Base-by-base conservation (phyloP, 805 yeast species). In the Saccharomycopsis olivae region DNA sequence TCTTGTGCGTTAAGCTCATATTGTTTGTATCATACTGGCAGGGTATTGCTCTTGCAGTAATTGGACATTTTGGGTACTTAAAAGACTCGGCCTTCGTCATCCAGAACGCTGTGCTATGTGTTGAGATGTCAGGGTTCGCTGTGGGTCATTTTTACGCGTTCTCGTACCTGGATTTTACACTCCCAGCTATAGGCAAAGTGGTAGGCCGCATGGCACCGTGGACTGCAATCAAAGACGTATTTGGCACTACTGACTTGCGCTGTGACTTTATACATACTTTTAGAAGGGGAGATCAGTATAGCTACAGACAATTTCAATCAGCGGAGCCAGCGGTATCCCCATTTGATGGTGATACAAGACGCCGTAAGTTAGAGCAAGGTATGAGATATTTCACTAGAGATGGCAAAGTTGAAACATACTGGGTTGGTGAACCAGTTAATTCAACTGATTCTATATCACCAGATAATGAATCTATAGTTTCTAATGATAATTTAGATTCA, bases 1-100 rank as follows among this genome's bases (percentile, higher is more conserved):
- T 92, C 56, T 57, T 92, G 29, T 87, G 96, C 61, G 95, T 92
- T 35, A 92, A 92, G 54, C 68, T 87, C 47, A 86, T 92, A 40
- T 88, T 92, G 36, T 92, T 92, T 66, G 97, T 96, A 18, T 83
- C 95, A n/a, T 92, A 87, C 56, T 92, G 99, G 99, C 98, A 92
- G 56, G 86, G 94, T 0, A 56, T 81, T 6, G 48, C 77, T 1
- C 60, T 83, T 33, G 73, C 75, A 3, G 53, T 74, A 1, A 51
- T 80, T 33, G 62, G 69, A 59, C 62, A 68, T 53, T 49, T 68
- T 51, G 69, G 77, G 39, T 36, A 65, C 32, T 49, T 73, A 46
- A 43, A 56, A 31, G 50, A 61, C 42, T 49, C 33, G 49, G 58
- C 10, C 49, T 67, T 68, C 32, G 66, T 74, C 3, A 78, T 85